Evolutionary conservation across 129 eudicot genomes (phyloP).

Genomic region (Arctium minus): DNA sequence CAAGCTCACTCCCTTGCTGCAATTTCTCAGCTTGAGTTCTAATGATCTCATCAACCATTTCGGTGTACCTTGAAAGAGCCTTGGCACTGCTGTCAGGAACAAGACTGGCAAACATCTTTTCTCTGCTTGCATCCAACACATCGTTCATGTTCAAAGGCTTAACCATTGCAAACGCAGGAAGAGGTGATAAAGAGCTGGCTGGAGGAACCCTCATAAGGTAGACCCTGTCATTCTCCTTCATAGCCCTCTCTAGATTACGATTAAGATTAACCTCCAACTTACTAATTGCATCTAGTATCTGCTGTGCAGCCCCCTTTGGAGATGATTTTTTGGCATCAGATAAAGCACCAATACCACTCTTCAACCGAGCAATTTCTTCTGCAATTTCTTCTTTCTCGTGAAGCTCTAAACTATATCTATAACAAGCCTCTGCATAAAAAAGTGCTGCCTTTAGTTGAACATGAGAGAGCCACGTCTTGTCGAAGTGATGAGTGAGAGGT

Average conservation of each 20-base stretch:
- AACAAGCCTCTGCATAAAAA: conserved; percentile 93
- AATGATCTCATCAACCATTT: conserved; percentile 93
- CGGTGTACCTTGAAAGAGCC: conserved; percentile 93
- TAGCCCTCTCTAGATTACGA: conserved; percentile 79
- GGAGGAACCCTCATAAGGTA: conserved; percentile 95
- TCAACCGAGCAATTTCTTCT: conserved; percentile 93
- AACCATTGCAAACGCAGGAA: conserved; percentile 88
- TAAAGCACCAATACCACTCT: conserved; percentile 71
- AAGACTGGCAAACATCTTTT: conserved; percentile 87
- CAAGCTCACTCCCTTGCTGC: conserved; percentile 99
- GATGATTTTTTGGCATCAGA: conserved; percentile 79
- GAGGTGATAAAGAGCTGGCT: conserved; percentile 77
- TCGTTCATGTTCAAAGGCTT: conserved; percentile 86
- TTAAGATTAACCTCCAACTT: conserved; percentile 69
- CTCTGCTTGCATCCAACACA: conserved; percentile 90
- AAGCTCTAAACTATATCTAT: conserved; percentile 88
- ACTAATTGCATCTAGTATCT: conserved; percentile 77
- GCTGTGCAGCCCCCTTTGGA: conserved; percentile 90
- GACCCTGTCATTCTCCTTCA: conserved; percentile 95
- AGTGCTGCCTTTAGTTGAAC: conserved; percentile 92
- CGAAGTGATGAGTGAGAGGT: conserved; percentile 83
- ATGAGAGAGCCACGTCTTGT: conserved; percentile 87
- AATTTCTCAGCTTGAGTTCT: conserved; percentile 95
- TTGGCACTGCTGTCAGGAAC: conserved; percentile 96
- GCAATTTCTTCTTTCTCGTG: conserved; percentile 97